Conservation (phyloP, 495 filamentous ascomycete genomes). For the Lasiosphaeriaceae sp. region DNA sequence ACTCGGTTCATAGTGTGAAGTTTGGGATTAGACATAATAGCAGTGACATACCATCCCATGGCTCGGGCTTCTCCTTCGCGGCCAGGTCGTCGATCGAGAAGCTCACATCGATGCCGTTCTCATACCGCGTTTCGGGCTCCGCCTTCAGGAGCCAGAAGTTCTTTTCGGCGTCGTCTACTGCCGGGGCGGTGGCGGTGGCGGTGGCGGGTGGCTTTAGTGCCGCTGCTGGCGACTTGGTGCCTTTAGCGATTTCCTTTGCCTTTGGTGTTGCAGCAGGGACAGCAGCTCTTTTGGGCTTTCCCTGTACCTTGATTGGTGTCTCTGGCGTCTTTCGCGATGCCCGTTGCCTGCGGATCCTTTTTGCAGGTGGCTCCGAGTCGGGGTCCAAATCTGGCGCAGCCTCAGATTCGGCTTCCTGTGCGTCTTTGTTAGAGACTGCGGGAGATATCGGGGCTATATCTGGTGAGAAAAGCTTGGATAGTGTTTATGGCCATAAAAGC, state of each 20-base stretch:
- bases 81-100: conserved; percentile 93
- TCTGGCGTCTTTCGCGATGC: neutral
- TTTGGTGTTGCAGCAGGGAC: neutral
- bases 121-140: conserved; percentile 80
- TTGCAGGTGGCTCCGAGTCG: conserved; percentile 5
- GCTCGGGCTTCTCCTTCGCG: conserved; percentile 65
- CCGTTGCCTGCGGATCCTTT: neutral
- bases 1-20: too few relatives aligned
- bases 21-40: neutral
- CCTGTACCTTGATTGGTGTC: too few relatives aligned
- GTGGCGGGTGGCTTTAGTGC: neutral
- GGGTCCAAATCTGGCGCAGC: neutral
- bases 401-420: neutral
- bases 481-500: too few relatives aligned
- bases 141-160: conserved; percentile 94
- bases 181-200: neutral
- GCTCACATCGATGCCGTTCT: conserved; percentile 80
- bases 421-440: neutral
- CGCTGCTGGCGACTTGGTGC: too few relatives aligned
- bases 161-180: conserved; percentile 5
- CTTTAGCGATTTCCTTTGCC: neutral
- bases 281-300: neutral
- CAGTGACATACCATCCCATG: conserved; percentile 74
- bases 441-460: too few relatives aligned
- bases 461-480: too few relatives aligned